Base-by-base conservation (phyloP, 2,329 filamentous ascomycete species). In the Aspergillus oerlinghausenensis region DNA sequence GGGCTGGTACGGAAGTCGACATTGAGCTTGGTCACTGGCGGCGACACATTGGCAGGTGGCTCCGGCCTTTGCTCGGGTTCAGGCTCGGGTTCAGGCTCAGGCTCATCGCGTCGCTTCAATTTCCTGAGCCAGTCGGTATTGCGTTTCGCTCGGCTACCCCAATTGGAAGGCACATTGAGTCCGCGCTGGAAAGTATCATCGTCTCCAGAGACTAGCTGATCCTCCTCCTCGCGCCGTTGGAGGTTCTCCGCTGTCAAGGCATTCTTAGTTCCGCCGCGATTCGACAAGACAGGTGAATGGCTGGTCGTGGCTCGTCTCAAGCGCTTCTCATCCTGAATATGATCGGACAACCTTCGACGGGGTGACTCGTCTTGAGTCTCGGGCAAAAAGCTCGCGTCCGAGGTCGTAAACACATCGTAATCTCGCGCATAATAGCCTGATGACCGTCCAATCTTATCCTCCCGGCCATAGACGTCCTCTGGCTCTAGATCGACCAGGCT, bases 251-350 rank as follows among this genome's bases (percentile, higher is more conserved):
- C 69, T 0, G 73, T 73, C 49, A 74, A 59, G 5, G 63, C 60
- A 19, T 63, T 58, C 51, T 60, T 66, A 3, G 55, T 58, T 4
- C 70, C 71, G n/a, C 65, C 65, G 40, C 67, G 71, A 28, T 71
- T 73, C 60, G 43, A 47, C 14, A 78, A 71, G 23, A 77, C 69
- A 2, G 75, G 74, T 2, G 73, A 73, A 25, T 69, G 69, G 59
- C 66, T 73, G 29, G 68, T 63, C 7, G 73, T 75, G 21, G 70
- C 75, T 25, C 71, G 70, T 61, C 67, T 68, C 28, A 78, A 63
- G 35, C 75, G 72, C 59, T 69, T 66, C 58, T 73, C 72, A 52
- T 78, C 75, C 51, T 68, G 63, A 26, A 69, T 65, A 53, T 73
- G 71, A 35, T 76, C 70, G 21, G 68, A 64, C 21, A 70, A 59